phyloP scores from a whole-genome alignment of 768 basidiomycete genomes.

The Suillus subalutaceus region DNA sequence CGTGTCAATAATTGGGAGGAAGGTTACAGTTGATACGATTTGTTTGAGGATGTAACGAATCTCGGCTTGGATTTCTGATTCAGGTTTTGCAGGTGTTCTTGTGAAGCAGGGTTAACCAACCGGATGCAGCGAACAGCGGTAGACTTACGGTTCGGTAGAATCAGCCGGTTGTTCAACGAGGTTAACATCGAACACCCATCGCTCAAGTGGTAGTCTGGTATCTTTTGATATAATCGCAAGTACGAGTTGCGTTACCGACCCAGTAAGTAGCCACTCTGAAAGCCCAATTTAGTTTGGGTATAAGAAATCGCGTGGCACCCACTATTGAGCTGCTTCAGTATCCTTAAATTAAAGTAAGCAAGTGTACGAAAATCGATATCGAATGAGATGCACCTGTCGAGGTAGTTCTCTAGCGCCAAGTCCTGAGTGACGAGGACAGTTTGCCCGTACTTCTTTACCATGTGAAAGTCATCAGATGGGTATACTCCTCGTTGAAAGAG shows the following conservation, averaged over 20 bases:
- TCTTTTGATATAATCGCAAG: slow-evolving; percentile 97
- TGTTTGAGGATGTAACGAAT: slow-evolving; percentile 98
- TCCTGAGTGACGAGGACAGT: slow-evolving; percentile 95
- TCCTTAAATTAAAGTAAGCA: slow-evolving; percentile 47
- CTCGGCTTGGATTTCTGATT: slow-evolving; percentile 93
- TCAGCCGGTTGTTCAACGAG: slow-evolving; percentile 68
- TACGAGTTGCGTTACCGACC: slow-evolving; percentile 91
- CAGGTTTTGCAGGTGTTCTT: slow-evolving; percentile 66
- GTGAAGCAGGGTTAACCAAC: background rate
- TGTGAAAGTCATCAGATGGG: slow-evolving; percentile 97
- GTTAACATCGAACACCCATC: slow-evolving; percentile 98
- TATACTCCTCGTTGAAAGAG: slow-evolving; percentile 97
- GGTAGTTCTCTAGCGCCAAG: slow-evolving; percentile 88
- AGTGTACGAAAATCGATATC: slow-evolving; percentile 6
- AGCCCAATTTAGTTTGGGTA: background rate
- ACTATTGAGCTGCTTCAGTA: slow-evolving; percentile 93
- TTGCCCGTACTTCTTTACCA: slow-evolving; percentile 99
- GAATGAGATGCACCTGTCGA: slow-evolving; percentile 60
- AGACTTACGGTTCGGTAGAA: slow-evolving; percentile 51
- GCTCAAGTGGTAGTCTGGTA: slow-evolving; percentile 85
- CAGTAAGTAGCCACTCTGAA: slow-evolving; percentile 91
- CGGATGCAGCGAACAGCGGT: slow-evolving; percentile 7
- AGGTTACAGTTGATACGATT: slow-evolving; percentile 96
- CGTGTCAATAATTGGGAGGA: slow-evolving; percentile 93
- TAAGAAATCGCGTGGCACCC: slow-evolving; percentile 30